Percentiles rank a stretch among this genome's conserved stretches.
Evolutionary conservation across 2,329 filamentous ascomycete genomes (phyloP).

Genomic region (Arthrobotrys sphaeroides): DNA sequence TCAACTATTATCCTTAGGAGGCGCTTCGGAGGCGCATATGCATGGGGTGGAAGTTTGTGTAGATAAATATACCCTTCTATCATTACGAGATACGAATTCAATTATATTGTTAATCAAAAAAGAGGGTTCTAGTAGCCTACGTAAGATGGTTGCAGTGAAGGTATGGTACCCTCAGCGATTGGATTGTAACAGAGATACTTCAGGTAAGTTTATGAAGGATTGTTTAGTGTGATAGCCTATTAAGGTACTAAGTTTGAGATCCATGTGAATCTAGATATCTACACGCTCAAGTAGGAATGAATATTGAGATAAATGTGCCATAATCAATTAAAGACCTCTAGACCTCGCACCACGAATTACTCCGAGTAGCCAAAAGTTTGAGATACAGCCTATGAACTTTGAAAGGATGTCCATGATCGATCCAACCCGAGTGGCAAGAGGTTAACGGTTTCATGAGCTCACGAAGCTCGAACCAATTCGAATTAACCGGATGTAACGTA

Average conservation of each 20-base stretch:
- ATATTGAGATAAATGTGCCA: too few species aligned
- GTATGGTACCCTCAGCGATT: not conserved
- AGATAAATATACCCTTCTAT: constrained; percentile 18
- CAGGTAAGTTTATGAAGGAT: too few species aligned
- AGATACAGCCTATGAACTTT: too few species aligned
- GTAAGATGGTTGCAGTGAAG: constrained; percentile 1
- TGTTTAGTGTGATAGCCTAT: not conserved
- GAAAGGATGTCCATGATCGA: too few species aligned
- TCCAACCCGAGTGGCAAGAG: too few species aligned
- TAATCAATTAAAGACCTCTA: too few species aligned
- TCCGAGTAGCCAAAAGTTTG: too few species aligned
- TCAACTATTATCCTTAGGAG: not conserved
- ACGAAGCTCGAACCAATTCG: too few species aligned
- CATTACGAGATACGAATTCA: constrained; percentile 36
- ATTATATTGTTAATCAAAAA: constrained; percentile 6
- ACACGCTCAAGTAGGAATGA: not conserved
- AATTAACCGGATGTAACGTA: too few species aligned
- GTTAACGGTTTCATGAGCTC: too few species aligned
- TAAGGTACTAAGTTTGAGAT: too few species aligned
- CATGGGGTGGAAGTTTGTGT: not conserved
- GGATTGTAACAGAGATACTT: not conserved
- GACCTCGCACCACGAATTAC: too few species aligned
- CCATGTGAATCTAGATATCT: not conserved
- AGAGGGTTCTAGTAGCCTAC: not conserved
- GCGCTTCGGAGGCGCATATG: constrained; percentile 4